phyloP scores from a whole-genome alignment of 345 rosid species.

The Syzygium jambos region DNA sequence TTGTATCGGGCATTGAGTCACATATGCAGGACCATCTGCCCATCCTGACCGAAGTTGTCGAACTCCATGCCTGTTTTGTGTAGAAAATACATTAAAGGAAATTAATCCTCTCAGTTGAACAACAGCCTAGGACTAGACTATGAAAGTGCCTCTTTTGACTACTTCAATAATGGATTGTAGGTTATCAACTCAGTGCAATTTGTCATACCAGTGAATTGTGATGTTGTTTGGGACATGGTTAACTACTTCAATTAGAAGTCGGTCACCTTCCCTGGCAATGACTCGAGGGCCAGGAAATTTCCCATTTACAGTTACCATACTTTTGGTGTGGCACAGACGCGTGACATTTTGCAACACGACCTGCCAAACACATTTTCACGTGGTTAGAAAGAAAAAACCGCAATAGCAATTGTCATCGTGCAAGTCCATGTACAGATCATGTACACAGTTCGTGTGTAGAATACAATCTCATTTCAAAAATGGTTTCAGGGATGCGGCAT shows the following conservation, averaged over 20 bases:
- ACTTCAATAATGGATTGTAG: not conserved
- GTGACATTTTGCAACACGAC: constrained; percentile 34
- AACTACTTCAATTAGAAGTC: constrained; percentile 34
- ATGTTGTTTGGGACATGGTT: constrained; percentile 46
- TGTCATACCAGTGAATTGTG: constrained; percentile 41
- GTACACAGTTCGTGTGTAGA: not conserved
- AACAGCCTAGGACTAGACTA: not conserved
- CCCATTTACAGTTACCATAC: constrained; percentile 46
- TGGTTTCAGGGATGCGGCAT: not conserved
- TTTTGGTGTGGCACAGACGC: constrained; percentile 39
- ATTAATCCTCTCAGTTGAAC: not conserved
- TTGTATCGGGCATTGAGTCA: constrained; percentile 63
- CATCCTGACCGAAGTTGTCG: constrained; percentile 49
- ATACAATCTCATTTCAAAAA: not conserved
- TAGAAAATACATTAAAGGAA: not conserved
- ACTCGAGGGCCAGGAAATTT: constrained; percentile 44
- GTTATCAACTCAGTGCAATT: not conserved
- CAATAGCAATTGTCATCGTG: not conserved
- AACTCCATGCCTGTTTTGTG: constrained; percentile 52
- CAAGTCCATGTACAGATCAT: not conserved
- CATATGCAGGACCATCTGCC: constrained; percentile 54
- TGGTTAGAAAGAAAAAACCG: not conserved
- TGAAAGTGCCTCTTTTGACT: not conserved
- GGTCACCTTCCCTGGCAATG: constrained; percentile 55
- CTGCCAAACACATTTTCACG: constrained; percentile 2